Base-by-base conservation (phyloP, 495 filamentous ascomycete species). In the Chaetomium fimeti region DNA sequence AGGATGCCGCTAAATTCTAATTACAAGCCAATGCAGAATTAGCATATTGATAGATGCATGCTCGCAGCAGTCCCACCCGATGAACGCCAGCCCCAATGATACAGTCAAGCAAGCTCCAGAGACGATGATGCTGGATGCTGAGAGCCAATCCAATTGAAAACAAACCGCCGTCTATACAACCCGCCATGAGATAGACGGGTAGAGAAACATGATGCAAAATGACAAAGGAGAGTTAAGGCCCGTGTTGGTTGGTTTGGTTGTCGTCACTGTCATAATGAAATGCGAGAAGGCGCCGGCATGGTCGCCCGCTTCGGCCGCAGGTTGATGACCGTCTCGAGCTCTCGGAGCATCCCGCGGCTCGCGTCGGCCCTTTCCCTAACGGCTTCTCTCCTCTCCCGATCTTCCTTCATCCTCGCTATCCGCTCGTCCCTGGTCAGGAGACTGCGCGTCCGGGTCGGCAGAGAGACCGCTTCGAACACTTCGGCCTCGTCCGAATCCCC, bases 301-400 rank as follows among this genome's bases (percentile, higher is more conserved):
- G 71, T 64, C 0, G 70, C 64, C 3, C 78, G 47, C 54, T 76
- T 76, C 2, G 90, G 88, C 62, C 91, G 79, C 63, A 92, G 79
- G 74, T 91, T 91, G 65, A 96, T 92, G 54, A 85, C 92, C 75
- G 88, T 89, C 75, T 96, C 89, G 66, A 98, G 79, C 73, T 98
- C 94, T 70, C 87, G 88, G 67, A 98, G 81, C 91, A 98, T 93
- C 65, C 88, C 88, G 27, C 89, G 89, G 62, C 86, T 92, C 2
- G 92, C 89, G 59, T 96, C 91, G 18, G 80, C 72, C 67, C 87
- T 89, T 63, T 92, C 91, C 56, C 86, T 82, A 18, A 83, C 77
- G 49, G 84, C 78, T 7, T 88, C 89, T 72, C 87, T 86, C 62
- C 81, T 82, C 43, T 84, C 86, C 56, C 93, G 84, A 38, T 97